Evolutionary conservation across 257 asterid genomes (phyloP), one percentile per base, ranked within the genome.

Genomic region (Nicotiana undulata): DNA sequence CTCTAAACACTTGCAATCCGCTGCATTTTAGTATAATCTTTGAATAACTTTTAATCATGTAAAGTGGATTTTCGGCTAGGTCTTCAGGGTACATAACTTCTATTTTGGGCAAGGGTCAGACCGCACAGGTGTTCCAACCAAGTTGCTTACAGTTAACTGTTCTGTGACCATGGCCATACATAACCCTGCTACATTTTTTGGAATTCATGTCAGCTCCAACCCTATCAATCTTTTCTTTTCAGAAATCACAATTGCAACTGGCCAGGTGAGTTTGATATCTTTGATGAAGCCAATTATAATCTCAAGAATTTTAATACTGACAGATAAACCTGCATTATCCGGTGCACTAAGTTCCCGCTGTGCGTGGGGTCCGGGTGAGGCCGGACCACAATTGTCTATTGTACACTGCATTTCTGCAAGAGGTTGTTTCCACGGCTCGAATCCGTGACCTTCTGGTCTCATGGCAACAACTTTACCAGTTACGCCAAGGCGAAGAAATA

Each of bases 161-260:
- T 90, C 97, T 8, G 90, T 89, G 6, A 82, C 40, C 17, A 79
- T 93, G 61, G 74, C 34, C n/a, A 80, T 93, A 32, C 79, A 81
- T 66, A 92, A 94, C 81, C 93, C 95, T 2, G 97, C 97, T 12
- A 86, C 80, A 16, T 88, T 90, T 63, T 94, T 87, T 12, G 97
- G 97, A 53, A 82, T 94, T 75, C 85, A 89, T 76, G 88, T 92
- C 78, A 80, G 82, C 63, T 88, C 91, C 55, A 75, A 59, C 9
- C 77, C 82, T 53, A 84, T 90, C n/a, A 87, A 81, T 67, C 94
- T 94, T 82, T 52, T 86, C 61, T 94, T 58, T 86, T 84, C 86
- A 2, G 86, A 92, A 7, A 68, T 92, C 68, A 83, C 81, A 2
- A 86, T 92, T 46, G 98, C 98, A 31, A 85, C 85, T 15, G 97